Conservation (phyloP, 1,284 basidiomycete species). For the Tetrapyrgos nigripes region DNA sequence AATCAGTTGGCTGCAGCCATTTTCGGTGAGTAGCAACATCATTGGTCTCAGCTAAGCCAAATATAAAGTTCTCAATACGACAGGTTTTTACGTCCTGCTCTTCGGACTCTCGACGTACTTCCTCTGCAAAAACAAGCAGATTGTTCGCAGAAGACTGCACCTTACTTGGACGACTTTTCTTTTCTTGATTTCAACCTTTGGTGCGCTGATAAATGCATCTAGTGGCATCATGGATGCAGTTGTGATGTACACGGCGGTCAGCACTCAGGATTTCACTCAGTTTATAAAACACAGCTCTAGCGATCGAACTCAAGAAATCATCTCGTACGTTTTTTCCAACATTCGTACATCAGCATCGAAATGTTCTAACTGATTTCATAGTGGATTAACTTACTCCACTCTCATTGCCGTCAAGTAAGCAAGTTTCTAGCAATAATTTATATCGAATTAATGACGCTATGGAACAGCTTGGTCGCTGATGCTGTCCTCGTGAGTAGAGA, state of each 20-base stretch:
- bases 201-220: neutral
- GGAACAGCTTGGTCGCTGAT: neutral
- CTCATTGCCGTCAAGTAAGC: neutral
- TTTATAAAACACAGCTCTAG: neutral
- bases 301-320: neutral
- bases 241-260: neutral
- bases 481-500: neutral
- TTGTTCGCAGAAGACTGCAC: neutral
- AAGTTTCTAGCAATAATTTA: neutral
- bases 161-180: constrained; percentile 4
- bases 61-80: neutral
- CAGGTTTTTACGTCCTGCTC: constrained; percentile 7
- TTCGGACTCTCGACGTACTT: constrained; percentile 1
- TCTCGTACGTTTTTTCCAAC: neutral
- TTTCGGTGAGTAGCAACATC: neutral
- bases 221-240: neutral
- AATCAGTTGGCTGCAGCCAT: neutral
- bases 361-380: neutral
- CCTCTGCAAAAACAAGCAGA: neutral
- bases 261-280: neutral
- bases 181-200: neutral
- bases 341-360: neutral
- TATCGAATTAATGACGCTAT: neutral
- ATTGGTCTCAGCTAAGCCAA: neutral
- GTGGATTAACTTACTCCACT: neutral